These are phyloP conservation scores for Fusarium siculi DNA, from an alignment of 2,329 filamentous ascomycete genomes.

Conservation along the genomic window DNA sequence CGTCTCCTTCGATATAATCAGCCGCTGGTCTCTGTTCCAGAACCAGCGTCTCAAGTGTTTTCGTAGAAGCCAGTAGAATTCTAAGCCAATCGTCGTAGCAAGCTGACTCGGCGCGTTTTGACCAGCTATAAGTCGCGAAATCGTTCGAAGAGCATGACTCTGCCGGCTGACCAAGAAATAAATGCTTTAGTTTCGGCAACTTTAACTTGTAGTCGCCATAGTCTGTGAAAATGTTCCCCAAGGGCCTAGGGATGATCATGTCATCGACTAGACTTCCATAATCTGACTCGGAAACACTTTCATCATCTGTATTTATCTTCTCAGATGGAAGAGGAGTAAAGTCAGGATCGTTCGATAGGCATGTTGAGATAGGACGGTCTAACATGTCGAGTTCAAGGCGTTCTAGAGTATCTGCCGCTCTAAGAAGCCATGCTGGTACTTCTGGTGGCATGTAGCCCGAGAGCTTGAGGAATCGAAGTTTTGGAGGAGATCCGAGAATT, in stretches of 20 bases:
- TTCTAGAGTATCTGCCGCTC: background rate
- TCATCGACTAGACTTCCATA: conserved; percentile 1
- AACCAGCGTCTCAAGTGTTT: background rate
- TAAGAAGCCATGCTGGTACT: conserved; percentile 21
- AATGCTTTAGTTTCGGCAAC: background rate
- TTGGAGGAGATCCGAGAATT: background rate
- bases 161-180: background rate
- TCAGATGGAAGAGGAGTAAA: conserved; percentile 8
- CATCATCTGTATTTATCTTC: background rate
- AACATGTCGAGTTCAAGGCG: conserved; percentile 30
- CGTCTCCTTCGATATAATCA: background rate
- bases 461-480: conserved; percentile 23
- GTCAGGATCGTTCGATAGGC: accelerated
- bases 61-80: background rate
- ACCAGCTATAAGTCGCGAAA: background rate
- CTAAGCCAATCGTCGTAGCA: background rate
- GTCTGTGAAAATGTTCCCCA: background rate
- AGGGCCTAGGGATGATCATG: background rate
- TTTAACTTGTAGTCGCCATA: accelerated
- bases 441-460: conserved; percentile 9
- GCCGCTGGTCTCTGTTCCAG: conserved; percentile 8
- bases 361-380: background rate
- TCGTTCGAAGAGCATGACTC: background rate
- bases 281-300: background rate
- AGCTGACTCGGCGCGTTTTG: background rate